Evolutionary conservation across 1,284 basidiomycete species (phyloP).

Genomic region (Tremellales sp.): DNA sequence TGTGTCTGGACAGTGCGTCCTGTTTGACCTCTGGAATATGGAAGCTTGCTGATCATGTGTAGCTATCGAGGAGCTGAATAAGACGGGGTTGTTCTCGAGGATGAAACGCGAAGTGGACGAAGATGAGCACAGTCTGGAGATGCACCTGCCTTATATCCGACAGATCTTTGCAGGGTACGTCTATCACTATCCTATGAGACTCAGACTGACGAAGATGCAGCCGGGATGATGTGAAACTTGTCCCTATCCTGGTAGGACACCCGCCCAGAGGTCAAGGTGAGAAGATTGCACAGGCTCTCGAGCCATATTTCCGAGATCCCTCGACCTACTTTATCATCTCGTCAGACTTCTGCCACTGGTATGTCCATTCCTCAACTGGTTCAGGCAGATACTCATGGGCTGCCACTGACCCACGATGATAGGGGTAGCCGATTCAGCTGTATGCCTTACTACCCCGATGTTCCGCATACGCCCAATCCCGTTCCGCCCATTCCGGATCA

Average conservation of each 20-base stretch:
- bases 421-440: conserved; percentile 90
- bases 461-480: conserved; percentile 53
- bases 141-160: conserved; percentile 91
- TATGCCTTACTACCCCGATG: conserved; percentile 79
- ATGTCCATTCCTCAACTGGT: conserved; percentile 26
- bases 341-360: conserved; percentile 99
- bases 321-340: conserved; percentile 87
- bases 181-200: neutral
- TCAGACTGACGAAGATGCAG: conserved; percentile 37
- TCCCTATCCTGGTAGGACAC: conserved; percentile 88
- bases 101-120: conserved; percentile 73
- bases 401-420: neutral
- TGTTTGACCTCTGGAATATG: neutral
- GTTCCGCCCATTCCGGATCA: conserved; percentile 48
- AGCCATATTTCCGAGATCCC: conserved; percentile 69
- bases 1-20: conserved; percentile 71
- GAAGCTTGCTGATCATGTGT: neutral
- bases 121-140: conserved; percentile 95
- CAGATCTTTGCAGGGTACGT: conserved; percentile 76
- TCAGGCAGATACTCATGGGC: neutral
- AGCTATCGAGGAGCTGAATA: conserved; percentile 68
- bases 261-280: conserved; percentile 62
- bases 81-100: conserved; percentile 65
- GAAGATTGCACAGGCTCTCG: conserved; percentile 65
- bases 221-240: conserved; percentile 62